These are phyloP conservation scores for Irpex sp. DNA, from an alignment of 1,284 basidiomycete species.

Conservation along the genomic window DNA sequence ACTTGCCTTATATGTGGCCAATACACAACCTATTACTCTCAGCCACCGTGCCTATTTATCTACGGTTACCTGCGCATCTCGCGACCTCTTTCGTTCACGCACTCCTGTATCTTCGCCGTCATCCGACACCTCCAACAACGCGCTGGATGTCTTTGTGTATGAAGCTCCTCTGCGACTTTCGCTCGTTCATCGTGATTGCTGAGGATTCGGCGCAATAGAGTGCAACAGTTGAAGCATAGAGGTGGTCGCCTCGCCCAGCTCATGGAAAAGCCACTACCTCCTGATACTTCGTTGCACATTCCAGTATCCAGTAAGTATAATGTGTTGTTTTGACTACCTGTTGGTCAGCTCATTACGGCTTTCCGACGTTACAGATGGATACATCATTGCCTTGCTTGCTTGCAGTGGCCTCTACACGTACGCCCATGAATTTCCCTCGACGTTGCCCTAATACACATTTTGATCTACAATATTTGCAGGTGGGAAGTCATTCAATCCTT, in stretches of 20 bases:
- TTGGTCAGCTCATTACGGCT: not conserved
- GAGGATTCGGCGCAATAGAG: not conserved
- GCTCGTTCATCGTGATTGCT: not conserved
- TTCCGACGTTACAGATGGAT: not conserved
- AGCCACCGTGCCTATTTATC: not conserved
- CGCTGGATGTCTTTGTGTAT: not conserved
- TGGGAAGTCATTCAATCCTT: slow-evolving; percentile 5
- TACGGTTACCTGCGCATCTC: not conserved
- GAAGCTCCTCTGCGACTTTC: not conserved
- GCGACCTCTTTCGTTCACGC: not conserved
- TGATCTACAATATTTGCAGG: not conserved
- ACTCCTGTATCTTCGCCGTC: not conserved
- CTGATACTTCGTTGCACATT: not conserved
- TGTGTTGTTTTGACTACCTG: not conserved
- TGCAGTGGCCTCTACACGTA: not conserved
- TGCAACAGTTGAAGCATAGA: too few species aligned
- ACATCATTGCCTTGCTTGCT: not conserved
- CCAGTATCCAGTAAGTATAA: not conserved
- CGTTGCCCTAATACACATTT: not conserved
- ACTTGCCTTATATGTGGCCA: not conserved
- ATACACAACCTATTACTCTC: not conserved
- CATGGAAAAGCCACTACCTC: not conserved
- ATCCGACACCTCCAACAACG: not conserved
- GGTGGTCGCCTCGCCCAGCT: not conserved
- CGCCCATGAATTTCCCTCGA: not conserved